Evolutionary conservation across 495 filamentous ascomycete genomes (phyloP), one percentile per base, ranked within the genome.

Genomic region (Talaromyces proteolyticus): DNA sequence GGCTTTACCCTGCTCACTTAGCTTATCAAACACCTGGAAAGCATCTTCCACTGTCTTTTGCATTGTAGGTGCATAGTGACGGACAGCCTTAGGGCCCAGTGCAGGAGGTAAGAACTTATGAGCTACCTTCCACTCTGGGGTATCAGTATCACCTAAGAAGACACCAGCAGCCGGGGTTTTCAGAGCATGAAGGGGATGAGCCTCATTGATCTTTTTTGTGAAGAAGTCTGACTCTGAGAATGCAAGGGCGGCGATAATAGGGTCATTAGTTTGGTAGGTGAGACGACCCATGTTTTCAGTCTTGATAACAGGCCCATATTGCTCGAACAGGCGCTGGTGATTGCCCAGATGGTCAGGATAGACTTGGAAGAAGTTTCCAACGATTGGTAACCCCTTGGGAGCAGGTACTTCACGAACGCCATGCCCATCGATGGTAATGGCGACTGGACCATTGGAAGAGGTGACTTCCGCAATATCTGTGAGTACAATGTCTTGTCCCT

Each of bases 311-410:
- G 65, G 66, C 3, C 78, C 78, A 57, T 80, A 81, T 24, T 66
- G 55, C 6, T 68, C 62, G 53, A 80, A 81, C 0, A 81, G 72
- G 1, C 77, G 69, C 26, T 79, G 61, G 55, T 81, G 71, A 61
- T 82, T 82, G 2, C 78, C 78, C 0, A 81, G 59, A 53, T 76
- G 77, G 58, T 82, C 79, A 0, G 79, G 77, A 56, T 69, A 82
- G 29, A 81, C 58, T 54, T 81, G 77, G 54, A 73, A 77, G 64
- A 66, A 74, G 55, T 61, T 74, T 4, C 78, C 77, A 24, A 77
- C 66, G 12, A 64, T 53, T 4, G 79, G 79, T 5, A 81, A 52
- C 2, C 65, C 70, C 3, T 54, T 52, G 5, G 77, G 79, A 6
- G 74, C 70, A 1, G 66, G 67, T 3, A 68, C 56, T 6, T 70